These are phyloP conservation scores for Tolypocladium album DNA, from an alignment of 2,329 filamentous ascomycete genomes.

Conservation along the genomic window DNA sequence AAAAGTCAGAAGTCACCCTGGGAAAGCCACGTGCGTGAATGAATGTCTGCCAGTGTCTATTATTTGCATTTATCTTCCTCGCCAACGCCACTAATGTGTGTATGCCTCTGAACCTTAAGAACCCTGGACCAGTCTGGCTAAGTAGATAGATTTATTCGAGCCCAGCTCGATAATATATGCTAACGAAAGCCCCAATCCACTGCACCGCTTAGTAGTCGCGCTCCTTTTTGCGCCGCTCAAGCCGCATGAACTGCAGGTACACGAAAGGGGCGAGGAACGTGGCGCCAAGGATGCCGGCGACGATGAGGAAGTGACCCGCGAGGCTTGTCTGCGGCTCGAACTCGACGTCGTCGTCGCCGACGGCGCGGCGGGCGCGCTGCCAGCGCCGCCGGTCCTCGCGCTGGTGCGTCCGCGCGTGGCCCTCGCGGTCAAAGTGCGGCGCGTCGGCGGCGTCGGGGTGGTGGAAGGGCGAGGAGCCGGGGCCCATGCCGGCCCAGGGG, in stretches of 20 bases:
- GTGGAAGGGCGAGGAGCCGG: constrained; percentile 39
- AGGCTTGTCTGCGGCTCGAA: constrained; percentile 30
- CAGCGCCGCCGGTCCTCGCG: constrained; percentile 41
- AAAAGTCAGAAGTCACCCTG: constrained; percentile 4
- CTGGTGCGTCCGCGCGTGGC: constrained; percentile 65
- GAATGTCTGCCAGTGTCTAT: constrained; percentile 3
- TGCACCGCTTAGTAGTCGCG: neutral
- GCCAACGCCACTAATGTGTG: neutral
- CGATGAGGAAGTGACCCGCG: constrained; percentile 35
- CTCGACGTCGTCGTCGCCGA: constrained; percentile 23
- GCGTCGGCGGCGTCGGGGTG: constrained; percentile 37
- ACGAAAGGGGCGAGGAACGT: constrained; percentile 35
- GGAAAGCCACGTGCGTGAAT: neutral
- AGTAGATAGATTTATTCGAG: neutral
- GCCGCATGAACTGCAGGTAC: constrained; percentile 25
- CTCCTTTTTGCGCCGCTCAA: constrained; percentile 18
- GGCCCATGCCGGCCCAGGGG: constrained; percentile 41
- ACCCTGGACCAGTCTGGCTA: neutral
- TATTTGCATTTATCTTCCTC: neutral
- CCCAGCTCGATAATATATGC: neutral
- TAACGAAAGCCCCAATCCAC: neutral
- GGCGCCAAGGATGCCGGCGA: constrained; percentile 34
- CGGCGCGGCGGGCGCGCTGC: constrained; percentile 25
- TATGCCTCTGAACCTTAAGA: neutral
- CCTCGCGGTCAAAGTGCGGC: constrained; percentile 66